Conservation (phyloP, 2,329 filamentous ascomycete genomes). For the Cercospora brassicicola region DNA sequence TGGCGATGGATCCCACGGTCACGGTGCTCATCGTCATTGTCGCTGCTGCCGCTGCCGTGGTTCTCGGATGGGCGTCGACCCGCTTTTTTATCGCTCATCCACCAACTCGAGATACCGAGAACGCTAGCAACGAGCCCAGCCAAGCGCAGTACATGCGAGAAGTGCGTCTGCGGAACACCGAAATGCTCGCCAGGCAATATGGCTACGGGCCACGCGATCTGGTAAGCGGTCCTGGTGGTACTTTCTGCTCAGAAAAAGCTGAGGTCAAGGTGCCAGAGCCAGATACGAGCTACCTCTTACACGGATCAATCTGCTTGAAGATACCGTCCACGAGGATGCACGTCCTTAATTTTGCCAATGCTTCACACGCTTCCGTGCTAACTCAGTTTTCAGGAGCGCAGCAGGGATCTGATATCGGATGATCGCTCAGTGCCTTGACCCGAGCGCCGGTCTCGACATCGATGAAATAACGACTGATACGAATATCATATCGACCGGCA, state of each 20-base stretch:
- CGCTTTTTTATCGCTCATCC: conserved; percentile 23
- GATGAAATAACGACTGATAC: conserved; percentile 19
- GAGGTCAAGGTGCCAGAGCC: background rate
- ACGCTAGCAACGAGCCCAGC: background rate
- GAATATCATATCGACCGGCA: conserved; percentile 19
- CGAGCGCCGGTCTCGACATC: conserved; percentile 3
- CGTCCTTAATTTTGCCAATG: background rate
- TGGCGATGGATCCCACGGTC: conserved; percentile 9
- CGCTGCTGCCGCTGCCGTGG: conserved; percentile 26
- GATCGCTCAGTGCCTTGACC: conserved; percentile 15
- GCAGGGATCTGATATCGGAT: conserved; percentile 19
- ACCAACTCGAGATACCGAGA: background rate
- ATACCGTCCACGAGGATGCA: background rate
- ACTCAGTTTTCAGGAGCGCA: background rate
- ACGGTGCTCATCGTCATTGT: conserved; percentile 26
- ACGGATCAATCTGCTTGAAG: background rate
- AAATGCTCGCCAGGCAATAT: conserved; percentile 21
- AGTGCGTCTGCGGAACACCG: conserved; percentile 30
- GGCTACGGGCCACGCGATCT: conserved; percentile 19
- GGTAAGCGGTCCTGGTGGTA: conserved; percentile 2
- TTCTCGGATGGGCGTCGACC: conserved; percentile 28
- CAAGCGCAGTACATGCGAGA: conserved; percentile 36
- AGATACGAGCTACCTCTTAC: background rate
- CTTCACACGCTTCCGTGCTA: background rate
- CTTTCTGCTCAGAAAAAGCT: background rate